A percentile compares a stretch with the other conserved stretches of the same genome.
phyloP scores from a whole-genome alignment of 163 green algal species.

The Prototheca stagnorum region DNA sequence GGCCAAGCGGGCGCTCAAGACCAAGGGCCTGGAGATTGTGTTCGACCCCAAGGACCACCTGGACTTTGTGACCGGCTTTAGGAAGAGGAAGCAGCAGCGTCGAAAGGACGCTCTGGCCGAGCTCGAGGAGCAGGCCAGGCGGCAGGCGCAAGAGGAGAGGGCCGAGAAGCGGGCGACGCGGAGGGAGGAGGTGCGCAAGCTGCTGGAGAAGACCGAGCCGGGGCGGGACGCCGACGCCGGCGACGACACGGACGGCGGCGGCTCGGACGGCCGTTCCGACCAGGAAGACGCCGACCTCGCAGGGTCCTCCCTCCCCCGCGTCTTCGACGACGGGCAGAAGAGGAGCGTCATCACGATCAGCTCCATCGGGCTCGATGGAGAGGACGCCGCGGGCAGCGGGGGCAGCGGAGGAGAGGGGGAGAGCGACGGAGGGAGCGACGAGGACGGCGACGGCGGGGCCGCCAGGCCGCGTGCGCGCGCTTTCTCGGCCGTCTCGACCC shows the following conservation, averaged over 20 bases:
- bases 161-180: too few relatives aligned
- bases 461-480: neutral
- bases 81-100: constrained; percentile 23
- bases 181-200: constrained; percentile 12
- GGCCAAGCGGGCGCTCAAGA: constrained; percentile 10
- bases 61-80: constrained; percentile 25
- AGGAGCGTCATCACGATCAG: constrained; percentile 12
- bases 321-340: constrained; percentile 1
- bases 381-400: neutral
- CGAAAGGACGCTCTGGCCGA: constrained; percentile 22
- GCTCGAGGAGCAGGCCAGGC: constrained; percentile 12
- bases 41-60: constrained; percentile 22
- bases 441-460: neutral
- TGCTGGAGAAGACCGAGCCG: constrained; percentile 1
- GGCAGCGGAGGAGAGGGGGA: neutral
- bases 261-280: neutral
- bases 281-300: neutral
- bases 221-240: neutral
- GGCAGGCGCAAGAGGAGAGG: constrained; percentile 18
- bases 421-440: neutral
- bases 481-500: neutral
- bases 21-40: constrained; percentile 19
- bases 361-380: constrained; percentile 3
- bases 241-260: neutral
- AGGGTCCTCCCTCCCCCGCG: neutral